Evolutionary conservation across 1,284 basidiomycete genomes (phyloP), one percentile per base, ranked within the genome.

Genomic region (Leccinum pachyderme): DNA sequence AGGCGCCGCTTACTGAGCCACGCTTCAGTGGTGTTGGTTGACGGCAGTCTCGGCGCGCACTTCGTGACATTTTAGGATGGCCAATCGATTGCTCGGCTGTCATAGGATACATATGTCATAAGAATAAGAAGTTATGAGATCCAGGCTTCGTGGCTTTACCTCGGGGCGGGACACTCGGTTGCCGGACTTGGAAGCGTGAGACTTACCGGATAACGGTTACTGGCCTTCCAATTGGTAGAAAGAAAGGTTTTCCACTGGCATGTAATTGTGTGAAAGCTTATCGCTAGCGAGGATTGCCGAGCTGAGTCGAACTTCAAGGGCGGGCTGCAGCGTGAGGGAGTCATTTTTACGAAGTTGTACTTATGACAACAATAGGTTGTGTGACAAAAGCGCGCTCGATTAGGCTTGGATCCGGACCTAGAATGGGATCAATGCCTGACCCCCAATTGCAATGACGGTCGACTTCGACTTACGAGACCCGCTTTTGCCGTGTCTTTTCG

Each of bases 381-480:
- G 37, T 33, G 31, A 53, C 47, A 33, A 28, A 49, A 49, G 13
- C 11, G 43, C 43, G 11, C 54, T 50, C 5, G 4, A 61, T 57
- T 4, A 7, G 54, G 50, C 44, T 32, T 66, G 68, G 67, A 22
- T 28, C 44, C 51, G 47, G 55, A 29, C 8, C 27, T 44, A 45
- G 52, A 51, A 33, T 53, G 59, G 56, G 49, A 54, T 64, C 59
- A 57, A 54, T 49, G 48, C 46, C 55, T 63, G 62, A 51, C 35
- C 65, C 59, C 70, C 57, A 63, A 68, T 57, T 63, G 55, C 65
- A 28, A 28, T 64, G 59, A 56, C 60, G 55, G 49, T 53, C 50
- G 58, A 48, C 68, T 73, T 69, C 71, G 70, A 71, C 60, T 70
- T 71, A 70, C 70, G 68, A 56, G 52, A 70, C 56, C 70, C 71